phyloP scores from a whole-genome alignment of 371 early-diverging fungal genomes.

The Actinomucor elegans region DNA sequence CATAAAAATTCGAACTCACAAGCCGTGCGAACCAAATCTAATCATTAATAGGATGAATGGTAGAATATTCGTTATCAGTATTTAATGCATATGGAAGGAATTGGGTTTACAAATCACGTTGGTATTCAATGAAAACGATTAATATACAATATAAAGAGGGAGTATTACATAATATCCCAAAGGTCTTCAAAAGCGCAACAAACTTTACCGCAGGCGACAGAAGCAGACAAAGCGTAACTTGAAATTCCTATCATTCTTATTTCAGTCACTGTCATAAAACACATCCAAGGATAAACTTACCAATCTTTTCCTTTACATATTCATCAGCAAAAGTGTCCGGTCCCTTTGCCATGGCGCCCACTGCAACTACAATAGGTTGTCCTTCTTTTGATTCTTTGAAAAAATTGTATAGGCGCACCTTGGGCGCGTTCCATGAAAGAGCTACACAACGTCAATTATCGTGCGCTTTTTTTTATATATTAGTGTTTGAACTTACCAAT shows the following conservation, averaged over 20 bases:
- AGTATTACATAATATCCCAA: slow-evolving; percentile 71
- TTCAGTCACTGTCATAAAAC: neutral
- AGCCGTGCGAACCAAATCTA: neutral
- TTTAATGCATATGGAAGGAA: too few relatives aligned
- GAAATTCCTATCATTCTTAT: slow-evolving; percentile 66
- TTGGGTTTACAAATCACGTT: too few relatives aligned
- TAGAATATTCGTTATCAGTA: too few relatives aligned
- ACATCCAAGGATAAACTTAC: slow-evolving; percentile 11
- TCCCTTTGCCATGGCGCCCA: slow-evolving; percentile 97
- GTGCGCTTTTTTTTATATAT: neutral
- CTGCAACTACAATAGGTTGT: slow-evolving; percentile 82
- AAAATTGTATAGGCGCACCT: slow-evolving; percentile 75
- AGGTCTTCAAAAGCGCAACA: slow-evolving; percentile 85
- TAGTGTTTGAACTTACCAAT: slow-evolving; percentile 55
- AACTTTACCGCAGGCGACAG: slow-evolving; percentile 91
- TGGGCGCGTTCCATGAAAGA: slow-evolving; percentile 88
- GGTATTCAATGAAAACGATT: too few relatives aligned
- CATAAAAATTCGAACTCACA: too few relatives aligned
- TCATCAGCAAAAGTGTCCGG: slow-evolving; percentile 90
- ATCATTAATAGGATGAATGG: neutral
- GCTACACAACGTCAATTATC: slow-evolving; percentile 33
- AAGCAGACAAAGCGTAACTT: slow-evolving; percentile 92
- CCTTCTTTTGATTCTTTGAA: slow-evolving; percentile 70
- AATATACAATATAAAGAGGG: slow-evolving; percentile 10
- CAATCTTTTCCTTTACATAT: slow-evolving; percentile 89